Evolutionary conservation across 2,329 filamentous ascomycete genomes (phyloP).

Genomic region (Aureobasidium melanogenum): DNA sequence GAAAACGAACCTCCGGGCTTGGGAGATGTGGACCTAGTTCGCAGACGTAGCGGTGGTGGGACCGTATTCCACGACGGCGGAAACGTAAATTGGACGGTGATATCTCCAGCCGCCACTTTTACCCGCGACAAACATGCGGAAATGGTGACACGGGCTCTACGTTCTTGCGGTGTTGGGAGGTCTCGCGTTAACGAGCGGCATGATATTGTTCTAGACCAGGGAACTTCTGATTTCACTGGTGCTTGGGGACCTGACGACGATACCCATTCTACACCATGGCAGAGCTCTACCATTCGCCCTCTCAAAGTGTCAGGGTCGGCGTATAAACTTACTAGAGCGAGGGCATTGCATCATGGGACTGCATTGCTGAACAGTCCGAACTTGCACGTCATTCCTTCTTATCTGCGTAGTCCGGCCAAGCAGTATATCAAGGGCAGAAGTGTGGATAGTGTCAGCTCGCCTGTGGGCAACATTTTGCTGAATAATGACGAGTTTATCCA

Average conservation of each 20-base stretch:
- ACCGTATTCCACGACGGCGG: constrained; percentile 89
- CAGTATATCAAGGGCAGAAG: constrained; percentile 71
- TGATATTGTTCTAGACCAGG: constrained; percentile 73
- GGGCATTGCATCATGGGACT: constrained; percentile 88
- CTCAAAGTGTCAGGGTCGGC: constrained; percentile 88
- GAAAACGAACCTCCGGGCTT: constrained; percentile 29
- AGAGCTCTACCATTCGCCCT: constrained; percentile 27
- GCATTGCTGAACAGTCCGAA: constrained; percentile 74
- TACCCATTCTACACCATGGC: constrained; percentile 38
- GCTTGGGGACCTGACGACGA: constrained; percentile 22
- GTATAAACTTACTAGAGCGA: constrained; percentile 76
- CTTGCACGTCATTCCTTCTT: constrained; percentile 56
- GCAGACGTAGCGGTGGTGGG: constrained; percentile 79
- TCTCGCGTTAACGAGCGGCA: constrained; percentile 80
- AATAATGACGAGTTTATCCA: constrained; percentile 36
- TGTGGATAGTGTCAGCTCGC: constrained; percentile 83
- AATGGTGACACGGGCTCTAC: constrained; percentile 83
- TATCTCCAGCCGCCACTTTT: constrained; percentile 67
- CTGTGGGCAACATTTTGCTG: constrained; percentile 68
- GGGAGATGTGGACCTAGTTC: constrained; percentile 55
- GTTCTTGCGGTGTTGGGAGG: constrained; percentile 46
- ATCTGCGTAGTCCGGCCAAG: constrained; percentile 70
- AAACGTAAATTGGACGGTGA: constrained; percentile 93
- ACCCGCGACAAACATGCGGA: constrained; percentile 80
- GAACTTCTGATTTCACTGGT: constrained; percentile 10